These are phyloP conservation scores for Ceratopteris richardii DNA, from an alignment of 75 land plant genomes.

Conservation along the genomic window DNA sequence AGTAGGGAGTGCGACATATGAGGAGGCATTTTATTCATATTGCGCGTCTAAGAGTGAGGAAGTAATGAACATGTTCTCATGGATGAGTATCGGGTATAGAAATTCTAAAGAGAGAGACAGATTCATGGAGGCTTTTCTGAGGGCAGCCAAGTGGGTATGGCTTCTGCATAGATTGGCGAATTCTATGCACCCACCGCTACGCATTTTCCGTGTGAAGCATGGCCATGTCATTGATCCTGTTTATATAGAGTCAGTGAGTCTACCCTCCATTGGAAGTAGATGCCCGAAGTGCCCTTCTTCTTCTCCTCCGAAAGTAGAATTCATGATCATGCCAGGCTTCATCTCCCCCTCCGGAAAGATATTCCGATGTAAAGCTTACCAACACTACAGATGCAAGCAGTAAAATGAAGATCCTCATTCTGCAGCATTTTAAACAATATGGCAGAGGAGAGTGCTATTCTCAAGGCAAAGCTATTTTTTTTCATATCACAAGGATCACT, in stretches of 20 bases:
- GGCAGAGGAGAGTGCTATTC: too few species aligned
- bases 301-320: slow-evolving; percentile 19
- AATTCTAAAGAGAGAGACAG: slow-evolving; percentile 13
- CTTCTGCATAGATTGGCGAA: slow-evolving; percentile 30
- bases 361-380: slow-evolving; percentile 31
- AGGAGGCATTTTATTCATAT: slow-evolving; percentile 15
- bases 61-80: slow-evolving; percentile 23
- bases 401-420: too few species aligned
- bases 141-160: slow-evolving; percentile 35
- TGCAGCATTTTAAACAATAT: too few species aligned
- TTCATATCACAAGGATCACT: too few species aligned
- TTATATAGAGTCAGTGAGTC: slow-evolving; percentile 20
- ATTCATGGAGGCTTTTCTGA: slow-evolving; percentile 29
- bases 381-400: slow-evolving; percentile 17
- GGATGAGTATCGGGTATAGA: slow-evolving; percentile 26
- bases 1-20: slow-evolving; percentile 10
- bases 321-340: slow-evolving; percentile 37
- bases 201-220: slow-evolving; percentile 21
- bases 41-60: slow-evolving; percentile 25
- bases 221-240: slow-evolving; percentile 20
- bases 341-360: slow-evolving; percentile 15
- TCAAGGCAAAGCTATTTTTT: too few species aligned
- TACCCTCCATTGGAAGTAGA: neutral
- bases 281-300: slow-evolving; percentile 7
- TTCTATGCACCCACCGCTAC: slow-evolving; percentile 13